Base-by-base conservation (phyloP, 176 grass and related monocot genomes). In the Tuctoria greenei region DNA sequence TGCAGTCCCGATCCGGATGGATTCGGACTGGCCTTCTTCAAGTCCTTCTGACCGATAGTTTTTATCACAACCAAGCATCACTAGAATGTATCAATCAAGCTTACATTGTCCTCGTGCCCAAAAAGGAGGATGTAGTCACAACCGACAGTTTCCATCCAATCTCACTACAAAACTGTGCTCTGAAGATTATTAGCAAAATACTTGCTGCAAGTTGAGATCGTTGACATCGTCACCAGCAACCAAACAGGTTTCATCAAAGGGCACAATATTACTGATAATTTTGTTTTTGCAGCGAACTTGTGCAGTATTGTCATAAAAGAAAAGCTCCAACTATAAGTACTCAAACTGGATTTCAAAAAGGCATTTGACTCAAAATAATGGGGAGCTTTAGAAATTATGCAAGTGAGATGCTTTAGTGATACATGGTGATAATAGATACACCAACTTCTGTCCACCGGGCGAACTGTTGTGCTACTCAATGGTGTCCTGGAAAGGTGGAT, bases 51-150 rank as follows among this genome's bases (percentile, higher is more conserved):
- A 23, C 9, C 2, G 4, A 1, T 26, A 7, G 23, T 58, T 58
- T 26, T 1, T 24, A 26, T 0, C 0, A 3, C 8, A 2, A 0
- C 0, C 3, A 0, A 0, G 21, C 23, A 0, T 4, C 10, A 9
- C 4, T 58, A 3, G 55, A 1, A 1, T 12, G 23, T 13, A 0
- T 26, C 18, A 58, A 58, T 9, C 55, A 58, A 5, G 9, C 55
- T 4, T 13, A 26, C 7, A 58, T 58, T 26, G 23, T 58, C 1
- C 23, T 58, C 8, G 8, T 38, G 3, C 37, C 37, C 6, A 38
- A 38, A 6, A 38, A 38, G 37, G 37, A 38, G 3, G 37, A 6
- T 38, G 37, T 38, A 4, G 4, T 38, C 4, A 38, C 37, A 4
- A 6, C 37, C 37, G 37, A 38, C 6, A 6, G 37, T 6, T 38